Evolutionary conservation across 768 basidiomycete species (phyloP), one percentile per base, ranked within the genome.

Genomic region (Cubamyces lactineus): DNA sequence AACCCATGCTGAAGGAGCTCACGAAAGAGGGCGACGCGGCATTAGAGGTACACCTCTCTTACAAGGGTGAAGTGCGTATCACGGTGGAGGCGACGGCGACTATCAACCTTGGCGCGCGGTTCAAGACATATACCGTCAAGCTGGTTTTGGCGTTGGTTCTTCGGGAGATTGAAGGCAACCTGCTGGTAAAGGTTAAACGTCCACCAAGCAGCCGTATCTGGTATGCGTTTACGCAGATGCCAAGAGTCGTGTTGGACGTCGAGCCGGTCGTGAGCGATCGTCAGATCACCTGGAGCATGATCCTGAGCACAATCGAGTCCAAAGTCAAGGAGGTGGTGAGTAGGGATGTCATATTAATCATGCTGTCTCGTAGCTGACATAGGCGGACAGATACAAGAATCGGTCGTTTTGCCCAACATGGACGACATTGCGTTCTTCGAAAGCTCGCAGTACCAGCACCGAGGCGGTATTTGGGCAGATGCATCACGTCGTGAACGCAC

Each of bases 341-440:
- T 81, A 15, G n/a, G 51, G 42, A 26, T 62, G n/a, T 34, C 3
- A 13, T 65, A 40, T 21, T 6, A 13, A 15, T 45, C 42, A 47
- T 48, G 34, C 54, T 67, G 54, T 21, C 47, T 62, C 28, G 23
- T 60, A 43, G 53, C 34, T 12, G 57, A 24, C 39, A 41, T 16
- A 9, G 9, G 24, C 23, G 59, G 19, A 39, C 43, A 98, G 96
- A 92, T 98, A 59, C 83, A 86, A 67, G 96, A 99, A 67, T 95
- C 95, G 0, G 84, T 98, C 19, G 97, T 99, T 19, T 77, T 96
- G 72, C 97, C 97, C 5, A 93, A 97, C 75, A 97, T 98, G 94
- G 97, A 99, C 73, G 97, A 99, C 69, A 91, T 98, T 61, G 82
- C 95, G 13, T 98, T 95, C 82, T 98, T 96, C 72, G 91, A 97